Evolutionary conservation across 495 filamentous ascomycete genomes (phyloP).

Genomic region (Talaromyces ruber): DNA sequence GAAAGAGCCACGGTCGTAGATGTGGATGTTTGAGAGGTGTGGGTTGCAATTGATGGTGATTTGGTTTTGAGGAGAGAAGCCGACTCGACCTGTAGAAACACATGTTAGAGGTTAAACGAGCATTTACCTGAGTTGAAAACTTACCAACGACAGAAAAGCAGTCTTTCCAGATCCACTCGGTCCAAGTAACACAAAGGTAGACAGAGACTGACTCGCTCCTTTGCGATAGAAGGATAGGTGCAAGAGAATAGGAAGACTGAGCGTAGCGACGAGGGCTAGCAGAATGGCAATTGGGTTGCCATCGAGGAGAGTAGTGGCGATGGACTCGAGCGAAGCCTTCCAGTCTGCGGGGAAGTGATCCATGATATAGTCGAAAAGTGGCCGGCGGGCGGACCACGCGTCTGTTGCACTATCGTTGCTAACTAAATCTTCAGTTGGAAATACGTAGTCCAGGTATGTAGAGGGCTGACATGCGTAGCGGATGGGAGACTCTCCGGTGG

Average conservation of each 20-base stretch:
- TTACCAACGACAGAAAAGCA: conserved; percentile 69
- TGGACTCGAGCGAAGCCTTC: conserved; percentile 21
- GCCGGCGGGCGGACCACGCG: neutral
- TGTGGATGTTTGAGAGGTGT: conserved; percentile 72
- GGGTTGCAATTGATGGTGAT: conserved; percentile 37
- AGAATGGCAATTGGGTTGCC: conserved; percentile 44
- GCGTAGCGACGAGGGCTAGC: conserved; percentile 57
- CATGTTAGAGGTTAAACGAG: neutral
- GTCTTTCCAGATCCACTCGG: conserved; percentile 87
- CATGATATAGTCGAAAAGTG: conserved; percentile 5
- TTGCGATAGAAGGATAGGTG: conserved; percentile 66
- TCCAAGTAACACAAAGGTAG: conserved; percentile 78
- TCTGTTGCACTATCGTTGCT: neutral
- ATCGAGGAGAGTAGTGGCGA: conserved; percentile 34
- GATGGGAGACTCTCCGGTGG: neutral
- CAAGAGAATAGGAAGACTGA: conserved; percentile 67
- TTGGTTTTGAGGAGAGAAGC: conserved; percentile 27
- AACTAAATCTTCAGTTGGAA: neutral
- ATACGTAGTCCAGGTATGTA: neutral
- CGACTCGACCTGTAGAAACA: conserved; percentile 36
- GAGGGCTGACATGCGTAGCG: neutral
- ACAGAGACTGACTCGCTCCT: conserved; percentile 56
- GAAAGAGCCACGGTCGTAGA: conserved; percentile 66
- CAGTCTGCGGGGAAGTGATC: conserved; percentile 14
- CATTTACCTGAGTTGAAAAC: conserved; percentile 3